A percentile compares a stretch with the other conserved stretches of the same genome.
These are phyloP conservation scores for Orobanche coerulescens DNA, from an alignment of 257 asterid species.

Conservation along the genomic window DNA sequence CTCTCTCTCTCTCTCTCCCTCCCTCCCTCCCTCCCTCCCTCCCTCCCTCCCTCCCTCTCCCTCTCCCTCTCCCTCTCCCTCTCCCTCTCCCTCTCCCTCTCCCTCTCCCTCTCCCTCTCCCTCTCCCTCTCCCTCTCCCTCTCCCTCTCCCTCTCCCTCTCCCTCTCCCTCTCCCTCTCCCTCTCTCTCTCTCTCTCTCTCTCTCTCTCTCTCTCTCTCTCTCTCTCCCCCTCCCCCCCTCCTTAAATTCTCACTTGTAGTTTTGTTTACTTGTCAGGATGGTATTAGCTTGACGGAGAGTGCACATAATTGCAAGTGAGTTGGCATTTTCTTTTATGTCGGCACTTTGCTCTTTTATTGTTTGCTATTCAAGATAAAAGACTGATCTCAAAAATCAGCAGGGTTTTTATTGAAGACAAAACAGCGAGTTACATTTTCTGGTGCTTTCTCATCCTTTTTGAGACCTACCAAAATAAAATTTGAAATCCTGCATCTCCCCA, in stretches of 20 bases:
- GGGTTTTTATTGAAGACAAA: background rate
- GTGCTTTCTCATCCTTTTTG: no score
- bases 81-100: background rate
- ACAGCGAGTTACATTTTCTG: background rate
- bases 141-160: background rate
- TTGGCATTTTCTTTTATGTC: slow-evolving; percentile 14
- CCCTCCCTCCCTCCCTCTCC: background rate
- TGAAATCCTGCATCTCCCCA: no score
- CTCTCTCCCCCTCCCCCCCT: background rate
- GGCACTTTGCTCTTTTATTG: background rate
- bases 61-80: background rate
- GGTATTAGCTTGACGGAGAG: slow-evolving; percentile 63
- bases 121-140: background rate
- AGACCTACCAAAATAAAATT: no score
- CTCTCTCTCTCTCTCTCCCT: background rate
- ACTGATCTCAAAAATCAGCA: background rate
- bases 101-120: background rate
- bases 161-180: background rate
- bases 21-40: background rate
- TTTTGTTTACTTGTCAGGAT: slow-evolving; percentile 50
- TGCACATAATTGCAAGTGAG: slow-evolving; percentile 75
- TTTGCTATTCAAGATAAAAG: background rate
- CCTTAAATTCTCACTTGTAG: slow-evolving; percentile 13
- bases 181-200: background rate
- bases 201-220: background rate